phyloP scores from a whole-genome alignment of 257 asterid genomes.

The Salvia miltiorrhiza region DNA sequence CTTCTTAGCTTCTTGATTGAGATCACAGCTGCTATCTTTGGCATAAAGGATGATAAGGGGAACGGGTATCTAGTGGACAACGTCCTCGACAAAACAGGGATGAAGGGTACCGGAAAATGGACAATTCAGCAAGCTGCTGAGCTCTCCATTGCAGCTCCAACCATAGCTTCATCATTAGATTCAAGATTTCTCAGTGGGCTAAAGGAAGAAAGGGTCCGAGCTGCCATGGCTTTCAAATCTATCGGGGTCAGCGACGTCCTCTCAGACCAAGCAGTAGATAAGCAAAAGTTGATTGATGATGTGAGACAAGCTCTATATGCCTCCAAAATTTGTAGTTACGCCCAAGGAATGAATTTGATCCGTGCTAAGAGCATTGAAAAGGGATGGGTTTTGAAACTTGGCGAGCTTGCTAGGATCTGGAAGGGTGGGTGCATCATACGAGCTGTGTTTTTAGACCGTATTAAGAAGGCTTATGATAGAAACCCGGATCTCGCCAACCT shows the following conservation, averaged over 20 bases:
- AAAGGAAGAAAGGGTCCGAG: conserved; percentile 64
- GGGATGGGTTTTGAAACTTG: conserved; percentile 64
- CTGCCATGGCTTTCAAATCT: conserved; percentile 57
- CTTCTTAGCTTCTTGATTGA: conserved; percentile 66
- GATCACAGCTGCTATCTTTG: conserved; percentile 69
- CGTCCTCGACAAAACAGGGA: conserved; percentile 73
- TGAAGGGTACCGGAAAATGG: conserved; percentile 85
- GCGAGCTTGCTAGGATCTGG: conserved; percentile 77
- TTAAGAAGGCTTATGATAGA: conserved; percentile 69
- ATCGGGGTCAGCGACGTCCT: conserved; percentile 39
- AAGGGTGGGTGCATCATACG: conserved; percentile 77
- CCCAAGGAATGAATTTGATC: conserved; percentile 72
- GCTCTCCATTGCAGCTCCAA: conserved; percentile 68
- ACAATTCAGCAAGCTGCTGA: conserved; percentile 84
- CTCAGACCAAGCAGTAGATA: conserved; percentile 47
- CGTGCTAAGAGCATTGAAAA: conserved; percentile 63
- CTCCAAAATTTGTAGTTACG: conserved; percentile 68
- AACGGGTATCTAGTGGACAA: conserved; percentile 63
- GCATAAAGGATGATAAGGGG: conserved; percentile 65
- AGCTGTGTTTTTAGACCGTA: conserved; percentile 66
- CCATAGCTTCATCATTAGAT: conserved; percentile 66
- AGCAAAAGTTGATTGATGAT: conserved; percentile 56
- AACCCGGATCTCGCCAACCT: conserved; percentile 55
- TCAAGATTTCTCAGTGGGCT: conserved; percentile 75
- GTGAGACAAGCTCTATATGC: conserved; percentile 73